Conservation (phyloP, 441 rosid species). For the Erodium moschatum region DNA sequence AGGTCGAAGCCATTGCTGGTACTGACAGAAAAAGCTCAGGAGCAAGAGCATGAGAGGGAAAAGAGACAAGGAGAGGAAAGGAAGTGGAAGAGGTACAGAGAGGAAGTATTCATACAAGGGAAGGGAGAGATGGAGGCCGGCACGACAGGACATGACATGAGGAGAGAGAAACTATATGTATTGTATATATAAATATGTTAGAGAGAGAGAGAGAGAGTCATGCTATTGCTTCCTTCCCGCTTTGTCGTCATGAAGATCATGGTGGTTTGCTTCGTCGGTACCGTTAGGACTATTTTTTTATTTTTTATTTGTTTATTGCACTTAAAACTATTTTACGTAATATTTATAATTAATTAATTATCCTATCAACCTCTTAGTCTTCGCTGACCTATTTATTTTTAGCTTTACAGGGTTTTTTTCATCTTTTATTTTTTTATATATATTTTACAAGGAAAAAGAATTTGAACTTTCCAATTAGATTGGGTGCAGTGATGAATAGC, state of each 20-base stretch:
- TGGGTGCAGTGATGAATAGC: neutral
- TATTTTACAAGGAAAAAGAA: neutral
- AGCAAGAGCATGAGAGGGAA: neutral
- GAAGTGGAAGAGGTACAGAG: neutral
- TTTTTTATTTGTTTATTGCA: neutral
- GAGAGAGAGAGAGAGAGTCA: neutral
- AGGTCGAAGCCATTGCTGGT: conserved; percentile 21
- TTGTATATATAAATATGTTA: neutral
- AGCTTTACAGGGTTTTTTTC: too few relatives aligned
- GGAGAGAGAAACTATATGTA: neutral
- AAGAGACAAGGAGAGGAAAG: neutral
- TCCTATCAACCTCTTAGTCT: neutral
- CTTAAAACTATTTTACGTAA: neutral
- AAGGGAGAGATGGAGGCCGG: conserved; percentile 16
- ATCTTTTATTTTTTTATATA: too few relatives aligned
- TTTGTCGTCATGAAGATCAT: conserved; percentile 10
- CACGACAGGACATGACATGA: conserved; percentile 25
- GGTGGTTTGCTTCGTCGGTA: neutral
- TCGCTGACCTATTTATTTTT: too few relatives aligned
- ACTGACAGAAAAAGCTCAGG: too few relatives aligned
- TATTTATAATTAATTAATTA: neutral
- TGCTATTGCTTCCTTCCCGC: conserved; percentile 25
- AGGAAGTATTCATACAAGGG: too few relatives aligned
- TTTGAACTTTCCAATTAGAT: neutral
- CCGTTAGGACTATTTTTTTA: conserved; percentile 2